Base-by-base conservation (phyloP, 2,329 filamentous ascomycete genomes). In the Venturiaceae sp. region DNA sequence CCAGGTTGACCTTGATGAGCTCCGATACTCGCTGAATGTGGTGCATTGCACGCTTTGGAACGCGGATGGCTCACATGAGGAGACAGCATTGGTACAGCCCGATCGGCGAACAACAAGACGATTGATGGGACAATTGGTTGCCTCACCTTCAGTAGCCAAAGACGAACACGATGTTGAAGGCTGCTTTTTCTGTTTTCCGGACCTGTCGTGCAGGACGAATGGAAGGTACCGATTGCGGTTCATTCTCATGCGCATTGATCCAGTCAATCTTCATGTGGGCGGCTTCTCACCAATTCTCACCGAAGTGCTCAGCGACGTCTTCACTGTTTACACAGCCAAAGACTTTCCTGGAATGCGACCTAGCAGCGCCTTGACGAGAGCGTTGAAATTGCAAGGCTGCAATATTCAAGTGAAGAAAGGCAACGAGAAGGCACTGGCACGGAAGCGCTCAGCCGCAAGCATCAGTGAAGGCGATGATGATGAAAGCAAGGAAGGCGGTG, bases 361-460 rank as follows among this genome's bases (percentile, higher is more conserved):
- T 1, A 91, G 87, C 69, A 91, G 87, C 28, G 77, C 80, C 19
- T 73, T 94, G 37, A 89, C 89, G 1, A 88, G 88, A 69, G 78
- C 81, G 33, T 74, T 94, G 59, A 89, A 90, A 69, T 79, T 87
- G 65, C 89, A 92, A 72, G 89, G 89, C 3, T 89, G 89, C 66
- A 84, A 90, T 54, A 91, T 94, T 61, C 88, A 88, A 36, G 88
- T 92, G 62, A 92, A 92, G 74, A 94, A 92, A 69, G 89, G 89
- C 14, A 91, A 89, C 63, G 86, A 90, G 60, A 84, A 83, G 70
- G 75, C 74, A 16, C 60, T 72, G 60, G 74, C 75, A 46, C 69
- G 76, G 47, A 73, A 73, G 60, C 66, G 70, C 41, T 64, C 69
- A 9, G 69, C 68, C 36, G 66, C 66, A 32, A 73, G 70, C 55